Conservation (phyloP, 352 stramenopile species). For the Phytophthora cryptogea region DNA sequence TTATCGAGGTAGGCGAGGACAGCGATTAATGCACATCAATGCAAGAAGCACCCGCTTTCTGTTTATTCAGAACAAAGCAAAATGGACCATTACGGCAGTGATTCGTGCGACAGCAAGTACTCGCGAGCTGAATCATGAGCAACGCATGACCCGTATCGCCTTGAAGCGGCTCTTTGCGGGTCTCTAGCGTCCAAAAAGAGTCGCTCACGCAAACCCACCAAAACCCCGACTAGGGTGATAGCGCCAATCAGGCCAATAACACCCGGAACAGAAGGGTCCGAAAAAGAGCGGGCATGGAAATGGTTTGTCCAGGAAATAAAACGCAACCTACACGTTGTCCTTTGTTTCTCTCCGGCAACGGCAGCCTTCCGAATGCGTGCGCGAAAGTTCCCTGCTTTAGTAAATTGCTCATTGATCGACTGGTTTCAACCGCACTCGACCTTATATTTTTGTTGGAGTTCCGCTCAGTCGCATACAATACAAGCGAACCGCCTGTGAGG, state of each 20-base stretch:
- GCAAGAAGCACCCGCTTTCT: not conserved
- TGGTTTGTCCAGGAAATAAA: conserved; percentile 93
- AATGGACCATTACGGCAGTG: not conserved
- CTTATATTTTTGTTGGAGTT: no score
- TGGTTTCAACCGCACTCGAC: conserved; percentile 96
- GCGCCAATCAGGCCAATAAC: conserved; percentile 37
- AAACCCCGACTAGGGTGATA: conserved; percentile 36
- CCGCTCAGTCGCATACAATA: no score
- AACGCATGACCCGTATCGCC: conserved; percentile 40
- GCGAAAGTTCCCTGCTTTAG: conserved; percentile 93
- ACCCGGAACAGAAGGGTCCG: conserved; percentile 39
- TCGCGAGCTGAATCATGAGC: conserved; percentile 57
- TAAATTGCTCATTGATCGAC: conserved; percentile 94
- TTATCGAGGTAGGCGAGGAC: conserved; percentile 31
- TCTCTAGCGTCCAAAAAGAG: conserved; percentile 37
- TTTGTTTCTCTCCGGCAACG: conserved; percentile 95
- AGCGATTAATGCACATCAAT: conserved; percentile 7
- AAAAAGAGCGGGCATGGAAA: conserved; percentile 93
- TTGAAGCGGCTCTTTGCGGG: conserved; percentile 5
- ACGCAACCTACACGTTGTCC: conserved; percentile 93
- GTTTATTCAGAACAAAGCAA: conserved; percentile 4
- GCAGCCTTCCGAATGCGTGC: conserved; percentile 88
- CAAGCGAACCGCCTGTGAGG: no score
- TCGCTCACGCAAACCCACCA: conserved; percentile 43
- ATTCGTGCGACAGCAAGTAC: conserved; percentile 48